A percentile compares a stretch with the other conserved stretches of the same genome.
These are phyloP conservation scores for Aspergillus clavatus DNA, from an alignment of 2,329 filamentous ascomycete genomes.

Conservation along the genomic window DNA sequence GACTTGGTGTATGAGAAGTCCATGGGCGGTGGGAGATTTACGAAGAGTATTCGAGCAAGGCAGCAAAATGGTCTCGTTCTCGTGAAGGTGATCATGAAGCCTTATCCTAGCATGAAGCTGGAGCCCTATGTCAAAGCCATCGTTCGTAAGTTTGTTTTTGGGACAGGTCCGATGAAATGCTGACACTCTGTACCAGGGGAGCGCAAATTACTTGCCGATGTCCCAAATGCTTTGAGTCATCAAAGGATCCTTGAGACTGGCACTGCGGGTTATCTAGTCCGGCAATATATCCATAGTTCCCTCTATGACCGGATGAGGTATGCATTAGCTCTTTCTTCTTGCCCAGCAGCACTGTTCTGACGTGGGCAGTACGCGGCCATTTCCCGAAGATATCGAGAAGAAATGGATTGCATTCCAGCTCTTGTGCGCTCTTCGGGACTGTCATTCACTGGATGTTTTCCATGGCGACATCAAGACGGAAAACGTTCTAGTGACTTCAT, in stretches of 20 bases:
- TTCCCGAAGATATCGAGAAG: conserved; percentile 96
- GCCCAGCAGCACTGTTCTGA: conserved; percentile 19
- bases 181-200: conserved; percentile 55
- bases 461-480: conserved; percentile 99
- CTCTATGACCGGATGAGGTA: conserved; percentile 85
- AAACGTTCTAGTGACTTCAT: conserved; percentile 93
- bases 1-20: conserved; percentile 90
- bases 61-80: conserved; percentile 88
- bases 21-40: conserved; percentile 85
- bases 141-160: conserved; percentile 53
- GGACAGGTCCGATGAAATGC: conserved; percentile 1
- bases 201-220: conserved; percentile 68
- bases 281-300: conserved; percentile 93
- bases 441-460: conserved; percentile 80
- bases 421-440: conserved; percentile 85
- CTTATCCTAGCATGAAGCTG: conserved; percentile 75
- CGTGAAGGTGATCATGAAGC: conserved; percentile 92
- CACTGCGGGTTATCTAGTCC: conserved; percentile 85
- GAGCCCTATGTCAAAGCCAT: conserved; percentile 73
- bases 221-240: conserved; percentile 88
- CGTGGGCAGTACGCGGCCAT: conserved; percentile 73
- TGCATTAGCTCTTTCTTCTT: conserved; percentile 4
- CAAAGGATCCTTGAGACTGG: conserved; percentile 88
- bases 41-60: conserved; percentile 90
- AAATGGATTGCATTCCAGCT: conserved; percentile 98